Evolutionary conservation across 2,329 filamentous ascomycete genomes (phyloP), one percentile per base, ranked within the genome.

Genomic region (Cytospora chrysosperma): DNA sequence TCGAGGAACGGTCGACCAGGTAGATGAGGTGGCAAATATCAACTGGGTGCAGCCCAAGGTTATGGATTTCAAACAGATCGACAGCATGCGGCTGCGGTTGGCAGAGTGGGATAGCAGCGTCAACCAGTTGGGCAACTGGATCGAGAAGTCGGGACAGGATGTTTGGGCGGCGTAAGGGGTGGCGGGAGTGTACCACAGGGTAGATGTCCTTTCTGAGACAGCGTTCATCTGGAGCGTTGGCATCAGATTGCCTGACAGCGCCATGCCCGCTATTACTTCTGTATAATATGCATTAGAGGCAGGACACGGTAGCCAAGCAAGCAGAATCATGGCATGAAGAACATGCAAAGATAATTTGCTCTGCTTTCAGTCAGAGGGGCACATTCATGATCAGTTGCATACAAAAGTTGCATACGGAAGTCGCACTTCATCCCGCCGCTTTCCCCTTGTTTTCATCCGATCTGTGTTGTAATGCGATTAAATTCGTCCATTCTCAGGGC

Each of bases 41-140:
- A 94, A 94, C 72, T 99, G 95, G 95, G 95, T 99, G 64, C 95
- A 99, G 80, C 95, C 95, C 26, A 98, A 98, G 85, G 93, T 99
- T 34, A 80, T 99, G 69, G 95, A 98, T 76, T 92, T 93, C 87
- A 88, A 87, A 77, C 95, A 98, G 81, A 97, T 99, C 71, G 91
- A 90, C 72, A 91, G 88, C 72, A 97, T 99, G 94, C 87, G 92
- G 72, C 83, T 87, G 73, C 84, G 95, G 70, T 79, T 99, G 73
- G 88, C 90, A 74, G 94, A 99, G 72, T 99, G 95, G 95, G 93
- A 97, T 75, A 88, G 89, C 57, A 97, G 93, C 74, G 94, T 99
- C 68, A 97, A 98, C 76, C 89, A 95, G 77, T 83, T 99, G 63
- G 94, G 94, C 67, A 95, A 96, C 80, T 98, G 93, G 93, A 97